Base-by-base conservation (phyloP, 2,329 filamentous ascomycete genomes). In the Parastagonospora nodorum region DNA sequence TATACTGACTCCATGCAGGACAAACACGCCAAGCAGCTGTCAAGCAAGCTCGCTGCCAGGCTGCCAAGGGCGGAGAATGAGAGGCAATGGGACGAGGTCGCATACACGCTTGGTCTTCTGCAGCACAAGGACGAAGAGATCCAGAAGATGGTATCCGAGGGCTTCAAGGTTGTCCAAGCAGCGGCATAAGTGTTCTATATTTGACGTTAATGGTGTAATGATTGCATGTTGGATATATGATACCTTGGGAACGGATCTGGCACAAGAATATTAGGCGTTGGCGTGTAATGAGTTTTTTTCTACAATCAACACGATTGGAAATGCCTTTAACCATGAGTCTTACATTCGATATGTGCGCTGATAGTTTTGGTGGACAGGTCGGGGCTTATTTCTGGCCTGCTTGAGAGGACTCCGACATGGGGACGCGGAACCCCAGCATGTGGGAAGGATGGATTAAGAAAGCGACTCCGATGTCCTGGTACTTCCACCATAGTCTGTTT, bases 81-180 rank as follows among this genome's bases (percentile, higher is more conserved):
- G 77, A 82, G 92, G 57, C 92, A 97, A 72, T 99, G 94, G 94
- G 96, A 93, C 69, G 94, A 99, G 75, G 92, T 97, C 37, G 90
- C 93, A 0, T 99, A 92, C 78, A 92, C 92, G 2, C 77, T 99
- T 52, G 91, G 91, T 2, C 76, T 97, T 52, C 77, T 99, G 49
- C 92, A 92, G 67, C 94, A 99, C 73, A 95, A 94, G 80, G 93
- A 93, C 64, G 90, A 96, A 68, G 90, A 95, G 39, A 95, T 96
- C 50, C 81, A 83, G 51, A 94, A 92, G 78, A 71, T 87, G 51
- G 81, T 95, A 14, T 77, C 82, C 0, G 89, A 89, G 54, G 90
- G 90, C 0, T 94, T 91, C 77, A 80, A 78, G 63, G 71, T 80
- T 50, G 75, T 81, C 7, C 77, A 80, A 57, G 69, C 74, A 9